Percentiles rank a stretch among this genome's conserved stretches.
These are phyloP conservation scores for Benincasa hispida DNA, from an alignment of 306 rosid genomes.

Conservation along the genomic window DNA sequence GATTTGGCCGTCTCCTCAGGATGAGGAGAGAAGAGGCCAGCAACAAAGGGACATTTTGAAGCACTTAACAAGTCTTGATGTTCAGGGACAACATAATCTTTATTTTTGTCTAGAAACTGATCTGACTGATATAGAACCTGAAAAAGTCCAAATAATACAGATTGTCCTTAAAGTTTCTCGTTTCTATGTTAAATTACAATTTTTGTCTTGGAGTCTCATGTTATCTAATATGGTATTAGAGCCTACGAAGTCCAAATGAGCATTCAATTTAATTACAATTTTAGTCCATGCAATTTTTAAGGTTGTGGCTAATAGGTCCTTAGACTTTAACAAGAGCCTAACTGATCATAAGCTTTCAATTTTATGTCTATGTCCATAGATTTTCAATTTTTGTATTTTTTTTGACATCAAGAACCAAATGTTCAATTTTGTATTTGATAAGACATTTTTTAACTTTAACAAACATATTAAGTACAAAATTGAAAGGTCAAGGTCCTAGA, in stretches of 20 bases:
- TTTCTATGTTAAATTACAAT: background rate
- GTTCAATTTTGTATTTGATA: background rate
- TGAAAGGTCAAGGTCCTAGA: background rate
- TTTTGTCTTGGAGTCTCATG: too few relatives aligned
- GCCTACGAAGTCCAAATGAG: too few relatives aligned
- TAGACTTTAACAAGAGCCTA: background rate
- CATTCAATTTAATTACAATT: too few relatives aligned
- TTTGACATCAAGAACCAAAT: too few relatives aligned
- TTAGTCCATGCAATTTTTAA: background rate
- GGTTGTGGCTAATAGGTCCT: background rate
- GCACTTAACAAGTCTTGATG: constrained; percentile 84
- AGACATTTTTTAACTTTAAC: background rate
- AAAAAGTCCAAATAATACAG: constrained; percentile 19
- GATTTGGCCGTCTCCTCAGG: constrained; percentile 69
- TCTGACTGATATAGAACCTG: constrained; percentile 92
- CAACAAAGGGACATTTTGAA: constrained; percentile 76
- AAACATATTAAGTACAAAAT: background rate
- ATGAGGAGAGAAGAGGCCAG: constrained; percentile 65
- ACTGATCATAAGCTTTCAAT: background rate
- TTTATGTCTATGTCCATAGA: too few relatives aligned
- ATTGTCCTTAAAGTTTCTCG: background rate
- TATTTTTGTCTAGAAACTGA: constrained; percentile 80
- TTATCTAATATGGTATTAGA: too few relatives aligned
- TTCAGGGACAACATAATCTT: constrained; percentile 89
- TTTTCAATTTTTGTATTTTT: too few relatives aligned